phyloP scores from a whole-genome alignment of 2,329 filamentous ascomycete species.

The Metarhizium humberi region DNA sequence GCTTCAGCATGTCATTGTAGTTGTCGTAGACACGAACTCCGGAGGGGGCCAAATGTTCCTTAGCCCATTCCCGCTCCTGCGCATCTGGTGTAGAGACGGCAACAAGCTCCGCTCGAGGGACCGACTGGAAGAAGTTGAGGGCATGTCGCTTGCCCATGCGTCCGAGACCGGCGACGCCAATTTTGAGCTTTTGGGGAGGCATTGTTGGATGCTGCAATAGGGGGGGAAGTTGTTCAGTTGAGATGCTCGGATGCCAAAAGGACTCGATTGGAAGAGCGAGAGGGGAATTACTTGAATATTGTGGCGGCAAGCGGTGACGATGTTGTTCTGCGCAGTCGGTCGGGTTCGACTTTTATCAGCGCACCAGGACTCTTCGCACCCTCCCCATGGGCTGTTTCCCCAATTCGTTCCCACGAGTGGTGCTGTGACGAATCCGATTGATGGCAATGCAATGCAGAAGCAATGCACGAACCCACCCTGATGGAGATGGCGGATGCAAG shows the following conservation, averaged over 20 bases:
- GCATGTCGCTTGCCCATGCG: constrained; percentile 45
- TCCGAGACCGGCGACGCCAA: constrained; percentile 39
- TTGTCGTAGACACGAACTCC: constrained; percentile 34
- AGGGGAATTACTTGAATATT: no score
- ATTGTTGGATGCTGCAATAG: constrained; percentile 4
- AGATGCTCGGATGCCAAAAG: no score
- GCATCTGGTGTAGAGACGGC: constrained; percentile 38
- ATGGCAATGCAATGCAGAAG: neutral
- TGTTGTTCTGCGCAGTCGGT: no score
- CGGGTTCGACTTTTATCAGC: no score
- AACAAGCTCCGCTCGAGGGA: constrained; percentile 37
- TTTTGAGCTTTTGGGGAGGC: constrained; percentile 23
- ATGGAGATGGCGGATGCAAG: neutral
- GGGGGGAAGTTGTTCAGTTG: no score
- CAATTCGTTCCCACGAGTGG: no score
- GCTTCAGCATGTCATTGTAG: constrained; percentile 36
- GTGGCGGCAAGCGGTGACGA: no score
- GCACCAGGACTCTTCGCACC: no score
- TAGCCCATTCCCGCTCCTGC: constrained; percentile 34
- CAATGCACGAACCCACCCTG: neutral
- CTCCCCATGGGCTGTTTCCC: no score
- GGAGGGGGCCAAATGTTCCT: constrained; percentile 30
- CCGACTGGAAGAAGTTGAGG: constrained; percentile 34
- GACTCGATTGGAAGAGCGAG: no score
- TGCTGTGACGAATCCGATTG: neutral